A percentile compares a stretch with the other conserved stretches of the same genome.
Evolutionary conservation across 352 stramenopile species (phyloP).

Genomic region (Pythium phragmitis): DNA sequence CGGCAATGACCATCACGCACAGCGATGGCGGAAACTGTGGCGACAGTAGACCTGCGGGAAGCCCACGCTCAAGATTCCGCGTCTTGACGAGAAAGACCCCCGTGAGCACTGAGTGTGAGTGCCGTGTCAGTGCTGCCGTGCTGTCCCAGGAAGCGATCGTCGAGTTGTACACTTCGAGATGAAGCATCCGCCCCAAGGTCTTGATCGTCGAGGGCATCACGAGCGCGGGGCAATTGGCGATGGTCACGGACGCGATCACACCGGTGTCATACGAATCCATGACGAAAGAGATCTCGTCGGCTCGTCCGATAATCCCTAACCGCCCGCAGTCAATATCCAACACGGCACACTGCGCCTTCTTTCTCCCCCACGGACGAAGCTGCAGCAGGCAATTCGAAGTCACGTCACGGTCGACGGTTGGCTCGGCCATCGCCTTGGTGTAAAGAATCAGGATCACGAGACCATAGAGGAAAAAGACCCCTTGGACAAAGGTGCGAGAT

Average conservation of each 20-base stretch:
- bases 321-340: slow-evolving; percentile 24
- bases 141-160: slow-evolving; percentile 18
- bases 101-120: slow-evolving; percentile 20
- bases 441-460: slow-evolving; percentile 21
- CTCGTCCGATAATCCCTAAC: not conserved
- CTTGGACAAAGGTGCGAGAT: slow-evolving; percentile 5
- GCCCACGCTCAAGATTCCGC: slow-evolving; percentile 15
- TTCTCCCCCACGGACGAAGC: slow-evolving; percentile 21
- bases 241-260: slow-evolving; percentile 16
- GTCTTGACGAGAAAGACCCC: slow-evolving; percentile 21
- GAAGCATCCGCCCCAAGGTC: slow-evolving; percentile 7
- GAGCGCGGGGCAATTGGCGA: slow-evolving; percentile 23
- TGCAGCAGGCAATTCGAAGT: slow-evolving; percentile 21
- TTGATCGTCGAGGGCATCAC: slow-evolving; percentile 25
- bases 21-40: slow-evolving; percentile 26
- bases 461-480: slow-evolving; percentile 19
- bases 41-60: slow-evolving; percentile 24
- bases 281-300: slow-evolving; percentile 3
- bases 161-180: slow-evolving; percentile 30
- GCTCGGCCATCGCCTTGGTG: slow-evolving; percentile 20
- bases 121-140: slow-evolving; percentile 7
- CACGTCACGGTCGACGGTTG: slow-evolving; percentile 8
- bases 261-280: slow-evolving; percentile 16
- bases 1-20: slow-evolving; percentile 23
- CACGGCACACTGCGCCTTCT: slow-evolving; percentile 20